Base-by-base conservation (phyloP, 257 asterid genomes). In the Vinca minor region DNA sequence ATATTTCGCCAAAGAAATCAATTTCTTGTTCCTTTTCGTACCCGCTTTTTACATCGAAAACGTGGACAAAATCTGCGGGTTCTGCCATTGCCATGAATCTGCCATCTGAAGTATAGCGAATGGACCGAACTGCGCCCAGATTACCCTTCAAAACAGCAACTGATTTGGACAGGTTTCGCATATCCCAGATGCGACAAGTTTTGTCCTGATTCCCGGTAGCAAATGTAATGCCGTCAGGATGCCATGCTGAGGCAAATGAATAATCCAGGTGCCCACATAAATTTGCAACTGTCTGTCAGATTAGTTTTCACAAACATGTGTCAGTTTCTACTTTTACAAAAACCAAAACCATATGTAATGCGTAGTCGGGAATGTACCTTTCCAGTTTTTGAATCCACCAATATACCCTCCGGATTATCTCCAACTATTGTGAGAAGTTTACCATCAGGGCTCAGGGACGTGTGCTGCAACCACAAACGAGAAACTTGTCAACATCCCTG, bases 161-260 rank as follows among this genome's bases (percentile, higher is more conserved):
- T 1, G 96, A 88, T 46, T 73, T 68, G 46, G 96, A 83, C 50
- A 85, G 81, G 69, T 86, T 80, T 28, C 96, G 78, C 35, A 81
- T 50, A 61, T 91, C 98, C 98, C 98, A 91, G 45, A 91, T 67
- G 61, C 94, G 78, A 76, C 98, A 88, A 42, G 94, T 88, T 65
- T 86, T 91, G 71, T 91, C 98, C 79, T 91, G 98, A 80, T 88
- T 91, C 50, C 98, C 98, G 14, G 98, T 91, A 11, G 98, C 94
- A 65, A 91, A 88, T 11, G 86, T 88, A 20, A 81, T 18, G 72
- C 98, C 95, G 14, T 75, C 78, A 17, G 98, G 98, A 74, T 83
- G 94, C 98, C 98, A 91, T 47, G 96, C 83, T 8, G 98, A 91
- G 38, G 98, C 98, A 78, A 91, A 91, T 29, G 95, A 88, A 74